Conservation (phyloP, 768 basidiomycete genomes). For the Lentinula lateritia region DNA sequence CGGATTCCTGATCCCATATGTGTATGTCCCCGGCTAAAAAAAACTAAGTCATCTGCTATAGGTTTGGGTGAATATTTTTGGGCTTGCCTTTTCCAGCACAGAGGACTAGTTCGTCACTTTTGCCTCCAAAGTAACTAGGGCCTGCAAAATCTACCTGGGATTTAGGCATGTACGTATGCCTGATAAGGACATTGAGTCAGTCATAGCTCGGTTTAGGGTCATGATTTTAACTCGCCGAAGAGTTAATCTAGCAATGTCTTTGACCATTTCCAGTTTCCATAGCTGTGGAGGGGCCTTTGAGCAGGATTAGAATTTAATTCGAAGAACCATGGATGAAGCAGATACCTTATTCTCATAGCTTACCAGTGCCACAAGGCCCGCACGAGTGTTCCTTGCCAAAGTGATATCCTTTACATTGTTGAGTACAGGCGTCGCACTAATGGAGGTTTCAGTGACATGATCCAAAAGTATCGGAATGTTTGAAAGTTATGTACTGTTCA, state of each 20-base stretch:
- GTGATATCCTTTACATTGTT: constrained; percentile 72
- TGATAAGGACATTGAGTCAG: not conserved
- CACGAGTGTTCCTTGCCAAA: constrained; percentile 40
- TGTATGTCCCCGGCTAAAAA: constrained; percentile 70
- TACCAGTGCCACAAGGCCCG: constrained; percentile 56
- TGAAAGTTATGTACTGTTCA: constrained; percentile 47
- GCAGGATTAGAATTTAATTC: not conserved
- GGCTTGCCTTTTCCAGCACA: constrained; percentile 67
- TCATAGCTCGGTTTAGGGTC: not conserved
- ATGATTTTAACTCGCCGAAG: not conserved
- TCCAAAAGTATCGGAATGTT: not conserved
- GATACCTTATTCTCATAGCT: constrained; percentile 72
- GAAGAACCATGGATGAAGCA: not conserved
- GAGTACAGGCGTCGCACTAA: constrained; percentile 65
- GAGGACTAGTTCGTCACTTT: constrained; percentile 71
- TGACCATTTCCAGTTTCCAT: constrained; percentile 46
- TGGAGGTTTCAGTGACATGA: constrained; percentile 6
- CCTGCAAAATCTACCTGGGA: constrained; percentile 68
- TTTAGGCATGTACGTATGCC: constrained; percentile 75
- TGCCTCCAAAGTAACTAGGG: constrained; percentile 78
- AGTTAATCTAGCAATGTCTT: constrained; percentile 20
- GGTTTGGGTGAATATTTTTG: not conserved
- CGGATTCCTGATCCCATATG: constrained; percentile 84
- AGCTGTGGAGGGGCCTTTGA: constrained; percentile 46
- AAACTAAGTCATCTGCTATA: not conserved